A percentile compares a stretch with the other conserved stretches of the same genome.
Evolutionary conservation across 169 alveolate genomes (phyloP).

Genomic region (Plasmodium yoelii): DNA sequence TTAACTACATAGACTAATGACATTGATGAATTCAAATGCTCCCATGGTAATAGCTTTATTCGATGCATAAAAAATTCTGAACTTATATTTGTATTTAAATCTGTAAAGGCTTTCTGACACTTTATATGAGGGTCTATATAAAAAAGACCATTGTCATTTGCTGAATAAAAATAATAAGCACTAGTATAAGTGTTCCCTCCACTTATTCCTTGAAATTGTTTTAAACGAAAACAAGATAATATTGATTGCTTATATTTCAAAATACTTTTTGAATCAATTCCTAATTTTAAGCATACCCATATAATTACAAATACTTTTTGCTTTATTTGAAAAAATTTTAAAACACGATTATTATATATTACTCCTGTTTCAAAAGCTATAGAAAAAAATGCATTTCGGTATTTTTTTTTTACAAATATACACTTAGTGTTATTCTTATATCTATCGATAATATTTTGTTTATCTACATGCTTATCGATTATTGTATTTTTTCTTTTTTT

Average conservation of each 20-base stretch:
- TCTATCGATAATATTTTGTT: not conserved
- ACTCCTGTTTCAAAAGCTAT: constrained; percentile 68
- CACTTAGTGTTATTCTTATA: not conserved
- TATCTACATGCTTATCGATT: not conserved
- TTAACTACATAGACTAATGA: constrained; percentile 47
- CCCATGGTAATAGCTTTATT: constrained; percentile 62
- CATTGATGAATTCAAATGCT: constrained; percentile 54
- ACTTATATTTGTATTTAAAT: constrained; percentile 16
- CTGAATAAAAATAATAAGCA: constrained; percentile 78
- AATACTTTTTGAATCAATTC: constrained; percentile 37
- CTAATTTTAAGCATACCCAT: constrained; percentile 74
- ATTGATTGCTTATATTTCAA: constrained; percentile 71
- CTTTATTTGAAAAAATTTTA: constrained; percentile 65
- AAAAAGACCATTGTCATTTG: constrained; percentile 70
- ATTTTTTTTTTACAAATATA: constrained; percentile 28
- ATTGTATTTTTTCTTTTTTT: constrained; percentile 26
- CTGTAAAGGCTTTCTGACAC: constrained; percentile 73
- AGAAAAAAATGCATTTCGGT: constrained; percentile 42
- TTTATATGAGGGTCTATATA: constrained; percentile 81
- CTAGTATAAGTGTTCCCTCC: constrained; percentile 77
- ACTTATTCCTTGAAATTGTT: constrained; percentile 79
- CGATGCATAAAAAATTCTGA: constrained; percentile 48
- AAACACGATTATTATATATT: constrained; percentile 48
- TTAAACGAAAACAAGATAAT: constrained; percentile 66
- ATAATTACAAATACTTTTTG: constrained; percentile 45